Conservation (phyloP, 2,329 filamentous ascomycete genomes). For the Calonectria hongkongensis region DNA sequence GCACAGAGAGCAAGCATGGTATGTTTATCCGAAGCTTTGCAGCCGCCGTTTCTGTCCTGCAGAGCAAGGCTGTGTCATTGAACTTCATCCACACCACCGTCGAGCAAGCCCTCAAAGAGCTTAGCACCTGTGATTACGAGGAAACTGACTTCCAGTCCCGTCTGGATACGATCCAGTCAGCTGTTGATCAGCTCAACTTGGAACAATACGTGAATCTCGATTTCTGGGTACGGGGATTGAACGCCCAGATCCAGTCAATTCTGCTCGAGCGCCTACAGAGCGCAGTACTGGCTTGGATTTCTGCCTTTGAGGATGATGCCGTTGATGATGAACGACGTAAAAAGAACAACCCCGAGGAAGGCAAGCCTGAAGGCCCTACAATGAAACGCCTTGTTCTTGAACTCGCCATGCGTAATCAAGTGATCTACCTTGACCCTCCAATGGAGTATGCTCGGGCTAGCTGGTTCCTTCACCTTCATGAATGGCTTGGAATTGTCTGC, state of each 20-base stretch:
- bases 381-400: conserved; percentile 89
- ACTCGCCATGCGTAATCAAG: conserved; percentile 97
- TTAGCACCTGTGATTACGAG: conserved; percentile 90
- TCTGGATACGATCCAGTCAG: conserved; percentile 89
- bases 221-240: conserved; percentile 92
- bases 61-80: conserved; percentile 89
- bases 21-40: conserved; percentile 97
- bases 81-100: conserved; percentile 85
- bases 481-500: conserved; percentile 95
- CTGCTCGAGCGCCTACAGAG: conserved; percentile 88
- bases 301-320: conserved; percentile 83
- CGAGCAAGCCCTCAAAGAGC: conserved; percentile 87
- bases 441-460: conserved; percentile 92
- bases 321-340: conserved; percentile 73
- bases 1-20: conserved; percentile 92
- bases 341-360: conserved; percentile 66
- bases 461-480: conserved; percentile 94
- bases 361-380: conserved; percentile 73
- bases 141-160: conserved; percentile 85
- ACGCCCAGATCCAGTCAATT: conserved; percentile 87
- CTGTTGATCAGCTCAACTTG: conserved; percentile 96
- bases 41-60: conserved; percentile 88
- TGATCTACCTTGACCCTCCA: conserved; percentile 96
- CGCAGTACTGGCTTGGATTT: conserved; percentile 91
- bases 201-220: conserved; percentile 96